Percentiles rank a stretch among this genome's conserved stretches.
Evolutionary conservation across 305 asterid genomes (phyloP).

Genomic region (Fraxinus dipetala): DNA sequence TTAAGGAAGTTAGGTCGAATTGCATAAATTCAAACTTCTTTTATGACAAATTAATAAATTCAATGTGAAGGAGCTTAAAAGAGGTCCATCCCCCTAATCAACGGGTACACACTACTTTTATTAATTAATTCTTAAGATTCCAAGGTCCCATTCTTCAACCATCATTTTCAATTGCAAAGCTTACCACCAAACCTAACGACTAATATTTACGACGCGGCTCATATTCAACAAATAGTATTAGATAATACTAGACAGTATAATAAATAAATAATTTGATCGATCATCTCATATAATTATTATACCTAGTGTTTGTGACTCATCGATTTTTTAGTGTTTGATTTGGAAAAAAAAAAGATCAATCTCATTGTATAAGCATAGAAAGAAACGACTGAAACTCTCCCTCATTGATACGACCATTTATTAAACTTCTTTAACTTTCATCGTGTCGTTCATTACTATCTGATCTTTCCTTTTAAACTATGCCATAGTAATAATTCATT

Average conservation of each 20-base stretch:
- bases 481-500: background rate
- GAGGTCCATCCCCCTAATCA: background rate
- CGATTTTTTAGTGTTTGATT: background rate
- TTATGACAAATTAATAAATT: background rate
- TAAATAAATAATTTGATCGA: background rate
- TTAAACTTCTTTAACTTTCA: background rate
- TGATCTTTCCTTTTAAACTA: background rate
- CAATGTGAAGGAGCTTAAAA: background rate
- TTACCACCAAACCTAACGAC: background rate
- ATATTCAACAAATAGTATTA: background rate
- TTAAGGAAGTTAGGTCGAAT: background rate
- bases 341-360: background rate
- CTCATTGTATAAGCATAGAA: background rate
- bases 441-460: background rate
- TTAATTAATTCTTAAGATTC: background rate
- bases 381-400: background rate
- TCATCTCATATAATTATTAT: background rate
- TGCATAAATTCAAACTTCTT: background rate
- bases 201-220: background rate
- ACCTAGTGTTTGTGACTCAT: background rate
- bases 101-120: background rate
- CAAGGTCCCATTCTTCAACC: background rate
- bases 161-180: background rate
- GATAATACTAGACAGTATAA: background rate
- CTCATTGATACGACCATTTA: background rate